These are phyloP conservation scores for Pseudocercospora vitis DNA, from an alignment of 2,329 filamentous ascomycete genomes.

Conservation along the genomic window DNA sequence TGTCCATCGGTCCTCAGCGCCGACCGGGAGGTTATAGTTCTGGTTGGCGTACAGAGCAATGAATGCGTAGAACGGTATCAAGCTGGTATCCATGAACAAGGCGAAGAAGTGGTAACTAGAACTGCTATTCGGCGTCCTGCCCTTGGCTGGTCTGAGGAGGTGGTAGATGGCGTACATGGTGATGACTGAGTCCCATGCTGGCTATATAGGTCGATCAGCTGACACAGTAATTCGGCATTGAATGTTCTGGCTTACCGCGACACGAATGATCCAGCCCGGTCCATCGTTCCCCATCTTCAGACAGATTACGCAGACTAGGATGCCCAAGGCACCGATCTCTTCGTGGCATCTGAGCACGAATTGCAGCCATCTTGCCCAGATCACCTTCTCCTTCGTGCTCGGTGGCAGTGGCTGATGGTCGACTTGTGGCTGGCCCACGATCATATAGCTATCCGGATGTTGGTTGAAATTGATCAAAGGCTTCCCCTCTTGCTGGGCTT, in stretches of 20 bases:
- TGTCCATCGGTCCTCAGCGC: slow-evolving; percentile 59
- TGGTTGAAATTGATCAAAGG: slow-evolving; percentile 79
- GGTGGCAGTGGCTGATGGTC: slow-evolving; percentile 66
- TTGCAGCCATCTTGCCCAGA: slow-evolving; percentile 67
- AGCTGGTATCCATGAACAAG: slow-evolving; percentile 66
- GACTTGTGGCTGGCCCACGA: slow-evolving; percentile 62
- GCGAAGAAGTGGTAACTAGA: slow-evolving; percentile 89
- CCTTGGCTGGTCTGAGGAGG: slow-evolving; percentile 67
- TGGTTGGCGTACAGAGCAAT: slow-evolving; percentile 55
- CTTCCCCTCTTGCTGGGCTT: slow-evolving; percentile 69
- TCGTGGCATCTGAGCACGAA: slow-evolving; percentile 66
- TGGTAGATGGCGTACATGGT: slow-evolving; percentile 78
- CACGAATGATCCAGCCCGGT: slow-evolving; percentile 31
- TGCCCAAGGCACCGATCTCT: slow-evolving; percentile 66
- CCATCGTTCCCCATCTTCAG: slow-evolving; percentile 56
- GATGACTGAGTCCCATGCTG: slow-evolving; percentile 71
- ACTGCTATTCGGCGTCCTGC: slow-evolving; percentile 73
- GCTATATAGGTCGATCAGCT: slow-evolving; percentile 59
- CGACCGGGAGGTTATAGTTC: slow-evolving; percentile 52
- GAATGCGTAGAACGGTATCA: slow-evolving; percentile 64
- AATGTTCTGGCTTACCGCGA: slow-evolving; percentile 37
- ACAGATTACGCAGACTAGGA: slow-evolving; percentile 74
- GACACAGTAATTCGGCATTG: slow-evolving; percentile 70
- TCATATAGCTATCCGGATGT: slow-evolving; percentile 75
- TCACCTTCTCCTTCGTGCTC: slow-evolving; percentile 69